phyloP scores from a whole-genome alignment of 352 stramenopile genomes.

The Pythium pyrilobum region DNA sequence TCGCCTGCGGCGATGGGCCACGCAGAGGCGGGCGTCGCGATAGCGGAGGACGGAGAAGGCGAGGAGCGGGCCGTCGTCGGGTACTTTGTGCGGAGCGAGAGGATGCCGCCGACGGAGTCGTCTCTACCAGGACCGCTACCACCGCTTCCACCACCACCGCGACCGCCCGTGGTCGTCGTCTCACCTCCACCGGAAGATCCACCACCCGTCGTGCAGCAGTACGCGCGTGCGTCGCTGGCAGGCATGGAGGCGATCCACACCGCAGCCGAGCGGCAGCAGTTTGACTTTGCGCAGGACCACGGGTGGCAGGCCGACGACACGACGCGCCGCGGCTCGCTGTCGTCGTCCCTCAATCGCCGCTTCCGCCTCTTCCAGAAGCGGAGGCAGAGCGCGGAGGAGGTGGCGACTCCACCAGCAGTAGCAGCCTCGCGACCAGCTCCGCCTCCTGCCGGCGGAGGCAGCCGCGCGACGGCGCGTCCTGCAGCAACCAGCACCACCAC shows the following conservation, averaged over 20 bases:
- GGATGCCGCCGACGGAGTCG: not conserved
- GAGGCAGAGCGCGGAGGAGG: not conserved
- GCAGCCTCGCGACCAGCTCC: not conserved
- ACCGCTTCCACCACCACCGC: not conserved
- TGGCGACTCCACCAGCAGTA: not conserved
- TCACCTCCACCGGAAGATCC: too few species aligned
- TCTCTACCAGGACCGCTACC: not conserved
- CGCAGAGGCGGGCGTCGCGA: not conserved
- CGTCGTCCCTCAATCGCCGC: not conserved
- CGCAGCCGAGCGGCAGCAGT: conserved; percentile 13
- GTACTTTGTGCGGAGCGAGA: conserved; percentile 1
- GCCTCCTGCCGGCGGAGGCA: not conserved
- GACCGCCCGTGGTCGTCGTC: not conserved
- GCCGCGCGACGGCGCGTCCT: too few species aligned
- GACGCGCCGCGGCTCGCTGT: not conserved
- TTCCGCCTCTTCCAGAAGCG: conserved; percentile 14
- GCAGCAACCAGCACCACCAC: not conserved
- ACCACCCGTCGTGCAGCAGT: not conserved
- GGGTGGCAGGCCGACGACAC: conserved; percentile 2
- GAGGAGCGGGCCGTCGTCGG: conserved; percentile 4
- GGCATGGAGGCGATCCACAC: conserved; percentile 23
- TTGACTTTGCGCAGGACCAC: conserved; percentile 15
- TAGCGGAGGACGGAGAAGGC: not conserved
- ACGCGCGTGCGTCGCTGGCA: conserved; percentile 8
- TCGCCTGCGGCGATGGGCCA: not conserved